Conservation (phyloP, 352 stramenopile species). For the Pythium aristosporum region DNA sequence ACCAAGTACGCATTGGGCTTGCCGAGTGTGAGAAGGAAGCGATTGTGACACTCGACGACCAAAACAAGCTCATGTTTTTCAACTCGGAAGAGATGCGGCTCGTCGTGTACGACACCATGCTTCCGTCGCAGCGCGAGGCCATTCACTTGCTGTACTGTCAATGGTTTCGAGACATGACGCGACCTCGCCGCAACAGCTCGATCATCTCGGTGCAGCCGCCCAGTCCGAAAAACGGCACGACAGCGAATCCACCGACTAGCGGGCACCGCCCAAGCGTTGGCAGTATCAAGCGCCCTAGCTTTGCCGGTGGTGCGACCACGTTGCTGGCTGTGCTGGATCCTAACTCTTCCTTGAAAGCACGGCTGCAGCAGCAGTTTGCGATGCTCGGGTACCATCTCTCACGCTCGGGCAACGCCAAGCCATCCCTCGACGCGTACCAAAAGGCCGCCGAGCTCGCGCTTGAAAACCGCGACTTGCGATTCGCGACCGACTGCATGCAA, state of each 20-base stretch:
- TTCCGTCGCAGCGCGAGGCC: constrained; percentile 62
- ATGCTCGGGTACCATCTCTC: constrained; percentile 70
- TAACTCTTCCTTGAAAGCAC: constrained; percentile 7
- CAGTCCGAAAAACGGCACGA: constrained; percentile 8
- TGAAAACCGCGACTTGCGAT: constrained; percentile 55
- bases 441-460: constrained; percentile 57
- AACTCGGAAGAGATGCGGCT: constrained; percentile 66
- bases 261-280: not conserved
- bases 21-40: constrained; percentile 32
- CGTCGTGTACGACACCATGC: constrained; percentile 62
- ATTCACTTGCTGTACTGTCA: constrained; percentile 64
- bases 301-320: constrained; percentile 6
- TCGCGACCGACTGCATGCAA: constrained; percentile 73
- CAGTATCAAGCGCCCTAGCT: not conserved
- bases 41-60: constrained; percentile 48
- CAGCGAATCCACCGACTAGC: no score
- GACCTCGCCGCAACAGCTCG: constrained; percentile 15
- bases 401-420: constrained; percentile 49
- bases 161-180: constrained; percentile 44
- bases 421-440: constrained; percentile 59
- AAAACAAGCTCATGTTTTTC: constrained; percentile 64
- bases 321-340: constrained; percentile 8
- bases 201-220: constrained; percentile 4
- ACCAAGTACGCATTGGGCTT: constrained; percentile 43
- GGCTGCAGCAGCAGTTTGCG: constrained; percentile 52